A percentile compares a stretch with the other conserved stretches of the same genome.
These are phyloP conservation scores for Trichosporon sp. DNA, from an alignment of 1,284 basidiomycete species.

Conservation along the genomic window DNA sequence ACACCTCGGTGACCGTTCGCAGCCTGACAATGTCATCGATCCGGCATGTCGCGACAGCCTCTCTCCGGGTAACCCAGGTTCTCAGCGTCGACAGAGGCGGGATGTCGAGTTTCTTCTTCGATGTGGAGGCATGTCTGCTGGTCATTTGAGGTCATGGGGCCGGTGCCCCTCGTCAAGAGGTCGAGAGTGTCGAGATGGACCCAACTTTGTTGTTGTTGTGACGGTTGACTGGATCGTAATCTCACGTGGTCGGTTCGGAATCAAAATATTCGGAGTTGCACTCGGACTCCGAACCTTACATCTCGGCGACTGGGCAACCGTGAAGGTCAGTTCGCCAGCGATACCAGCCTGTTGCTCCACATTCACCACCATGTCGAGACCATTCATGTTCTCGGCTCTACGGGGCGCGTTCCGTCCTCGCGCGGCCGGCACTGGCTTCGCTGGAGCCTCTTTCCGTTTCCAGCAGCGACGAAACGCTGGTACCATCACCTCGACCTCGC, in stretches of 20 bases:
- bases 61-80: slow-evolving; percentile 34
- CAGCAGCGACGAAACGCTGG: slow-evolving; percentile 21
- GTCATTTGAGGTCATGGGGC: slow-evolving; percentile 13
- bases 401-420: slow-evolving; percentile 25
- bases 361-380: slow-evolving; percentile 31
- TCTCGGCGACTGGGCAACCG: slow-evolving; percentile 4
- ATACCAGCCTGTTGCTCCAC: not conserved
- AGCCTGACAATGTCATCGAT: slow-evolving; percentile 45
- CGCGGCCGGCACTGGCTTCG: slow-evolving; percentile 10
- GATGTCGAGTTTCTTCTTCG: slow-evolving; percentile 23
- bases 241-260: slow-evolving; percentile 23
- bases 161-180: not conserved
- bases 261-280: slow-evolving; percentile 21
- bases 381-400: slow-evolving; percentile 27
- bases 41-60: slow-evolving; percentile 46
- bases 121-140: slow-evolving; percentile 24
- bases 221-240: not conserved
- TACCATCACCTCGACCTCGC: slow-evolving; percentile 25
- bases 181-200: not conserved
- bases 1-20: slow-evolving; percentile 25
- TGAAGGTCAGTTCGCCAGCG: not conserved
- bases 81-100: slow-evolving; percentile 38
- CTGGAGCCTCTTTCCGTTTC: slow-evolving; percentile 15
- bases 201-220: slow-evolving; percentile 12
- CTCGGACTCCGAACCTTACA: slow-evolving; percentile 3